A percentile compares a stretch with the other conserved stretches of the same genome.
Conservation (phyloP, 768 basidiomycete genomes). For the Russula sp. region DNA sequence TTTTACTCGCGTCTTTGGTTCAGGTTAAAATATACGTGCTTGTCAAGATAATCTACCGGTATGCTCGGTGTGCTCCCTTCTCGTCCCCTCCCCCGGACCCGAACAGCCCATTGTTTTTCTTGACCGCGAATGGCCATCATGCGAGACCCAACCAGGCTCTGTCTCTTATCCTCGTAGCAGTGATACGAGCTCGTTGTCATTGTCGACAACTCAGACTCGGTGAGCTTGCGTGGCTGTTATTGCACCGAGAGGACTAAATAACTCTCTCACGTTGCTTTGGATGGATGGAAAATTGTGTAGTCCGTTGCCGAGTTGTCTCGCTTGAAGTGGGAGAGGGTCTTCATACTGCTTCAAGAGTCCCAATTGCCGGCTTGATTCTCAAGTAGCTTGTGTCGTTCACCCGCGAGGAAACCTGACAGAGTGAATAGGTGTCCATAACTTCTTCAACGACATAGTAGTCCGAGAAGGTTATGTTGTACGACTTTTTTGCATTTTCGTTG, state of each 20-base stretch:
- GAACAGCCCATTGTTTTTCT: not conserved
- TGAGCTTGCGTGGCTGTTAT: slow-evolving; percentile 22
- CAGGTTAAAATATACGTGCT: slow-evolving; percentile 38
- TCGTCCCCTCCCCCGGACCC: not conserved
- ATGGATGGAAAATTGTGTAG: slow-evolving; percentile 44
- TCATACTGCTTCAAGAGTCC: slow-evolving; percentile 45
- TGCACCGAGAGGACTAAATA: not conserved
- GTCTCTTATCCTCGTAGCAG: slow-evolving; percentile 24
- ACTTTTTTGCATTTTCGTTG: slow-evolving; percentile 17
- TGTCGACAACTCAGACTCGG: slow-evolving; percentile 44
- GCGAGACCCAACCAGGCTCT: not conserved
- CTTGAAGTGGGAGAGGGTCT: slow-evolving; percentile 40
- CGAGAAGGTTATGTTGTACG: slow-evolving; percentile 14
- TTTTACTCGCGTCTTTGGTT: not conserved
- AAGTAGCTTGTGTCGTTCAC: slow-evolving; percentile 33
- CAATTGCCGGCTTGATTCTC: slow-evolving; percentile 7
- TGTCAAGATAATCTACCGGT: slow-evolving; percentile 33
- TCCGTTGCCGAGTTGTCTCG: slow-evolving; percentile 40
- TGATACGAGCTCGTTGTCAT: slow-evolving; percentile 44
- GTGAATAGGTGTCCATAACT: slow-evolving; percentile 13
- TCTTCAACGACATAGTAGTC: slow-evolving; percentile 20
- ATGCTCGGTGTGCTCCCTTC: slow-evolving; percentile 3
- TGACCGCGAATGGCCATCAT: not conserved
- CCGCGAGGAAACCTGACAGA: slow-evolving; percentile 6
- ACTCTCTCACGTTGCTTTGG: slow-evolving; percentile 25